These are phyloP conservation scores for Pichia sp. DNA, from an alignment of 1,139 yeast genomes.

Conservation along the genomic window DNA sequence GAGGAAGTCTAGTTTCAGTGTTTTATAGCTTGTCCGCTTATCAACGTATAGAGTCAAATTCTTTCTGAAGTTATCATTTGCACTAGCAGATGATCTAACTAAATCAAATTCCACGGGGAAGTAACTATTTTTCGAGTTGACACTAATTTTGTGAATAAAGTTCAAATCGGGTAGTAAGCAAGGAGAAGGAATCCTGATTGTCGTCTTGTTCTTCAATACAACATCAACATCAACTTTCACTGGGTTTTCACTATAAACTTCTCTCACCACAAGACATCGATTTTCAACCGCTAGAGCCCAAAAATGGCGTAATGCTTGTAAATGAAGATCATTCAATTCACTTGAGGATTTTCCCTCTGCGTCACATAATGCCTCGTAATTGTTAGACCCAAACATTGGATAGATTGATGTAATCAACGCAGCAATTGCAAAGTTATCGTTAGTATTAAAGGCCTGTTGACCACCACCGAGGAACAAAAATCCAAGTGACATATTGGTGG, in stretches of 20 bases:
- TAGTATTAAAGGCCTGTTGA: constrained; percentile 67
- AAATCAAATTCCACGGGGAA: constrained; percentile 27
- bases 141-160: constrained; percentile 42
- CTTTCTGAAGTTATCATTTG: constrained; percentile 42
- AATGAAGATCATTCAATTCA: constrained; percentile 46
- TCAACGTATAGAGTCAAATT: constrained; percentile 49
- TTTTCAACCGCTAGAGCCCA: constrained; percentile 88
- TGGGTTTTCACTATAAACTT: constrained; percentile 57
- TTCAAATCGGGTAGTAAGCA: constrained; percentile 63
- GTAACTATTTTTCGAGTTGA: constrained; percentile 27
- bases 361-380: constrained; percentile 25
- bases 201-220: constrained; percentile 38
- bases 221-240: constrained; percentile 49
- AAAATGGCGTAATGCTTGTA: constrained; percentile 85
- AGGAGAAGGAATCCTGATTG: constrained; percentile 46
- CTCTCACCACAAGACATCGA: constrained; percentile 72
- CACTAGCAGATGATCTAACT: constrained; percentile 28
- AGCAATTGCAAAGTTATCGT: constrained; percentile 64
- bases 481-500: constrained; percentile 80
- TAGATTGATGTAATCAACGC: constrained; percentile 68
- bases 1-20: constrained; percentile 21
- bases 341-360: constrained; percentile 8
- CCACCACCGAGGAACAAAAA: constrained; percentile 89
- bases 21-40: constrained; percentile 41
- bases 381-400: constrained; percentile 58